These are phyloP conservation scores for Acacia crassicarpa DNA, from an alignment of 306 rosid species.

Conservation along the genomic window DNA sequence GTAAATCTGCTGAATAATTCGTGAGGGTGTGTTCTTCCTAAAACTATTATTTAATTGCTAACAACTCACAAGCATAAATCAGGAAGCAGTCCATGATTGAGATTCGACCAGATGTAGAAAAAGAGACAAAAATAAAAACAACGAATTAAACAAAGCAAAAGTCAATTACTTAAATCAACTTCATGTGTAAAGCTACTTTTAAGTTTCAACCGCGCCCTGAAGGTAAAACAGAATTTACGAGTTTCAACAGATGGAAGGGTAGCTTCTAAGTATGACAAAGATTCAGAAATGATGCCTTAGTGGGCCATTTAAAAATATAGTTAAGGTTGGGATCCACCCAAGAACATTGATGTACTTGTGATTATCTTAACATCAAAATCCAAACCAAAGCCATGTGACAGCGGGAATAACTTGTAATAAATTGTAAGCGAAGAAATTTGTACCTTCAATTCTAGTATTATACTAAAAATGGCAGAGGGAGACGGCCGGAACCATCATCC, in stretches of 20 bases:
- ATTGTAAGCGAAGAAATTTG: slow-evolving; percentile 21
- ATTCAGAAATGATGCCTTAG: slow-evolving; percentile 59
- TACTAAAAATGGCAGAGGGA: slow-evolving; percentile 14
- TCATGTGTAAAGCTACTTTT: slow-evolving; percentile 32
- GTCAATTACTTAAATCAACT: background rate
- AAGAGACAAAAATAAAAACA: background rate
- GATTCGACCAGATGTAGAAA: slow-evolving; percentile 21
- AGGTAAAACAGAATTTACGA: slow-evolving; percentile 40
- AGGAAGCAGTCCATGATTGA: slow-evolving; percentile 9
- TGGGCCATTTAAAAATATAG: slow-evolving; percentile 40
- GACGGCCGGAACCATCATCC: slow-evolving; percentile 25
- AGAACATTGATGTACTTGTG: slow-evolving; percentile 40
- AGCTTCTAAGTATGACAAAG: slow-evolving; percentile 92
- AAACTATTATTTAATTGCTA: background rate
- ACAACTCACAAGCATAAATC: slow-evolving; percentile 11
- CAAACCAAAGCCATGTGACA: slow-evolving; percentile 46
- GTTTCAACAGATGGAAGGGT: slow-evolving; percentile 54
- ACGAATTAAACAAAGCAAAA: background rate
- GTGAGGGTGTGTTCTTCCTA: background rate
- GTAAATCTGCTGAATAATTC: slow-evolving; percentile 20
- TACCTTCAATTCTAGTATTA: slow-evolving; percentile 17
- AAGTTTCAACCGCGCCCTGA: slow-evolving; percentile 21
- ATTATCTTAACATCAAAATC: slow-evolving; percentile 44
- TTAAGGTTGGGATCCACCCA: slow-evolving; percentile 34
- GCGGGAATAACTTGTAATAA: slow-evolving; percentile 32